These are phyloP conservation scores for Escovopsis weberi DNA, from an alignment of 2,329 filamentous ascomycete genomes.

Conservation along the genomic window DNA sequence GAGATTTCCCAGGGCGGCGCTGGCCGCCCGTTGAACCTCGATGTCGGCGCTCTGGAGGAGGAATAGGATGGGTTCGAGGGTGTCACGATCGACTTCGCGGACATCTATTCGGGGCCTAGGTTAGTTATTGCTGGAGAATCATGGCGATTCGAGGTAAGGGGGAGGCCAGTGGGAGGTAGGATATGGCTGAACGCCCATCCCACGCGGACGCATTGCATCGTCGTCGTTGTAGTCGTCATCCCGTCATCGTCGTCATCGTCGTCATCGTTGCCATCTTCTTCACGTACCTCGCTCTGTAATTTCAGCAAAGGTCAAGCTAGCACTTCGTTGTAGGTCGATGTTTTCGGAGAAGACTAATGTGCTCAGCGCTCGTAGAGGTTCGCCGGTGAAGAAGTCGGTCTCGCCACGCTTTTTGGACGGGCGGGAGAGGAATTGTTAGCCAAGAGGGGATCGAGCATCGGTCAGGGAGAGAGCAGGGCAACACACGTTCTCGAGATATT, in stretches of 20 bases:
- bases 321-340: conserved; percentile 92
- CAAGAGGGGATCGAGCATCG: conserved; percentile 1
- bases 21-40: conserved; percentile 91
- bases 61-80: conserved; percentile 89
- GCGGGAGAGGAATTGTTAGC: conserved; percentile 1
- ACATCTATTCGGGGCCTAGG: conserved; percentile 51
- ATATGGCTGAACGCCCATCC: not conserved
- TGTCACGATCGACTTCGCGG: conserved; percentile 85
- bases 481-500: conserved; percentile 90
- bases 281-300: conserved; percentile 88
- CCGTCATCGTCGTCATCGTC: no score
- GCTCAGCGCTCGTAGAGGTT: conserved; percentile 82
- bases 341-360: conserved; percentile 98
- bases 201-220: not conserved
- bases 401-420: conserved; percentile 59
- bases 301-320: conserved; percentile 95
- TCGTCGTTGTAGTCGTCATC: not conserved
- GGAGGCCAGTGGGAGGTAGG: no score
- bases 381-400: conserved; percentile 96
- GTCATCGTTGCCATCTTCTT: no score
- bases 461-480: not conserved
- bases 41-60: conserved; percentile 91
- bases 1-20: conserved; percentile 86
- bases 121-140: not conserved
- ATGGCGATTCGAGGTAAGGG: not conserved